These are phyloP conservation scores for Periglandula ipomoeae DNA, from an alignment of 2,329 filamentous ascomycete species.

Conservation along the genomic window DNA sequence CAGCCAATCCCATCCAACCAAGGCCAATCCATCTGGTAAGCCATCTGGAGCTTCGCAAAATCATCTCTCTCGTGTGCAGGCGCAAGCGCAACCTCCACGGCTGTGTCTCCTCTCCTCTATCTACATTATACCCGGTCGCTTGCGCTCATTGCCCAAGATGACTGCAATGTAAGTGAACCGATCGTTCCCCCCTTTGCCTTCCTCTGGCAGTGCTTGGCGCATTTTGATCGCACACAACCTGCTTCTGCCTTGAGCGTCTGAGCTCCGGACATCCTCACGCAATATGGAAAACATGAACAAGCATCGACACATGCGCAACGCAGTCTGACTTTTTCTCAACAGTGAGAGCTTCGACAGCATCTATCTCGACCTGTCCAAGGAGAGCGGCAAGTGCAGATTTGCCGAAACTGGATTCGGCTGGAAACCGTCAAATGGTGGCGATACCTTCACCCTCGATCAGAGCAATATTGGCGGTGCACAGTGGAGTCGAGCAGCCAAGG, in stretches of 20 bases:
- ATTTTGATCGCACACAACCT: neutral
- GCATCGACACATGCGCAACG: neutral
- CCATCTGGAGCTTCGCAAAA: conserved; percentile 1
- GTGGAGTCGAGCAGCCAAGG: conserved; percentile 89
- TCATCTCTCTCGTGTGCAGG: neutral
- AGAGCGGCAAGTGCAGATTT: conserved; percentile 86
- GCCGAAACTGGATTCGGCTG: conserved; percentile 91
- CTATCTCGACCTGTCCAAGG: conserved; percentile 89
- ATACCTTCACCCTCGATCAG: conserved; percentile 88
- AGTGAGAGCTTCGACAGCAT: conserved; percentile 96
- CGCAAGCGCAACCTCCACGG: neutral
- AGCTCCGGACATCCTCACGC: neutral
- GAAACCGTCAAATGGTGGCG: conserved; percentile 80
- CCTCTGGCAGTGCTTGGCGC: neutral
- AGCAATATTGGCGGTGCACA: conserved; percentile 78
- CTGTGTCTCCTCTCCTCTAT: neutral
- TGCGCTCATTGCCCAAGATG: conserved; percentile 18
- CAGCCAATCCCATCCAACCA: neutral
- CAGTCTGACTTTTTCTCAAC: neutral
- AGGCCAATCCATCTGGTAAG: neutral
- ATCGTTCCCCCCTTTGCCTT: neutral
- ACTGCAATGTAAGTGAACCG: conserved; percentile 27
- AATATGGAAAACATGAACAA: neutral
- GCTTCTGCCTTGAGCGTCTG: neutral
- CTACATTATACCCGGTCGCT: neutral